phyloP scores from a whole-genome alignment of 2,329 filamentous ascomycete species.

The Sporothrix brasiliensis region DNA sequence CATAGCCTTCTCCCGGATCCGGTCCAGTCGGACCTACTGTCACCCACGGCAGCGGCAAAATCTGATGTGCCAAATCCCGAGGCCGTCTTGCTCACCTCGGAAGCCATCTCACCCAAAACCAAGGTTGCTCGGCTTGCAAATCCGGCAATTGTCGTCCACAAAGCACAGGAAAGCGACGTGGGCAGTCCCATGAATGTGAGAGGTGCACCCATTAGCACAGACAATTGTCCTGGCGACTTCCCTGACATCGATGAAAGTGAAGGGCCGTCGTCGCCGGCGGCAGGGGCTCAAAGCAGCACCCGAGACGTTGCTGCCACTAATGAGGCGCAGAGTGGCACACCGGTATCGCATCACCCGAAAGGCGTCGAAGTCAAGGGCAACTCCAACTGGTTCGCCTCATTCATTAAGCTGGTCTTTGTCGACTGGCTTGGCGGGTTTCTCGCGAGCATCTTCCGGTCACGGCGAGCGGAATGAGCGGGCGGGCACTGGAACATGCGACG shows the following conservation, averaged over 20 bases:
- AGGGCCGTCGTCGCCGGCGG: not conserved
- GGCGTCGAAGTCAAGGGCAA: slow-evolving; percentile 36
- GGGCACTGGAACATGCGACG: not conserved
- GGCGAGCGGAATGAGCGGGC: slow-evolving; percentile 23
- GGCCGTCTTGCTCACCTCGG: not conserved
- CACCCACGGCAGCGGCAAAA: not conserved
- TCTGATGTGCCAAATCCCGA: not conserved
- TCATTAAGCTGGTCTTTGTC: slow-evolving; percentile 45
- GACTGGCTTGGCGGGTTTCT: slow-evolving; percentile 47
- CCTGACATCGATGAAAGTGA: not conserved
- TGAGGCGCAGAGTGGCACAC: slow-evolving; percentile 30
- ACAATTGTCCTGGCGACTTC: not conserved
- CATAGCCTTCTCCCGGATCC: not conserved
- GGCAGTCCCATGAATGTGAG: not conserved
- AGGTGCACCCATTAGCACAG: not conserved
- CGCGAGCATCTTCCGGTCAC: slow-evolving; percentile 41
- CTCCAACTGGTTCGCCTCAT: slow-evolving; percentile 43
- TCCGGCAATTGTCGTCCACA: slow-evolving; percentile 12
- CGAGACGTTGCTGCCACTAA: slow-evolving; percentile 12
- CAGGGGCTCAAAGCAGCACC: not conserved
- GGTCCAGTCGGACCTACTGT: not conserved
- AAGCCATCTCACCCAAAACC: not conserved
- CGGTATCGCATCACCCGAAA: slow-evolving; percentile 36
- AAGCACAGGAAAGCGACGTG: not conserved
- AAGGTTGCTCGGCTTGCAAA: not conserved